phyloP scores from a whole-genome alignment of 306 rosid species.

The Cucurbita pepo region DNA sequence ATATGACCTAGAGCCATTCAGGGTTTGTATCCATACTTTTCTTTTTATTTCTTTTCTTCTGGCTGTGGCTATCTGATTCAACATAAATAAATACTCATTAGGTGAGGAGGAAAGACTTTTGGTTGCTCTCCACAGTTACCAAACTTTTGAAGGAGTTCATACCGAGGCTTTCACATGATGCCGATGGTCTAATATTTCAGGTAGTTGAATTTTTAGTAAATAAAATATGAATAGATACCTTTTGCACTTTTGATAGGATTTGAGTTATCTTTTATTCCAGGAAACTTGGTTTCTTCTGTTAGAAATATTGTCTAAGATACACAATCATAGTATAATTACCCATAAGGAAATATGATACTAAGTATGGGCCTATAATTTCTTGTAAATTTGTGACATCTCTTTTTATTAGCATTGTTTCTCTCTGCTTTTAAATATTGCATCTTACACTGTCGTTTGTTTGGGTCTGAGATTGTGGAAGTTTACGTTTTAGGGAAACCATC shows the following conservation, averaged over 20 bases:
- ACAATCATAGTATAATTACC: not conserved
- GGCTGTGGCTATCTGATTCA: conserved; percentile 12
- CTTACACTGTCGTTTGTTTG: not conserved
- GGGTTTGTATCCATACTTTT: conserved; percentile 36
- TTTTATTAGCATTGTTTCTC: not conserved
- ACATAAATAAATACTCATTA: conserved; percentile 21
- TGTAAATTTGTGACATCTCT: not conserved
- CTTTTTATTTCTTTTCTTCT: not conserved
- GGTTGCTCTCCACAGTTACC: conserved; percentile 87
- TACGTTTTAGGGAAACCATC: not conserved
- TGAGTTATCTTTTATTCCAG: not conserved
- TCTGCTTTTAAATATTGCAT: not conserved
- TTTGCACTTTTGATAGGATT: not conserved
- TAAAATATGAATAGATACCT: not conserved
- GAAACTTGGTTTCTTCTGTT: not conserved
- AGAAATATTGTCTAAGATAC: not conserved
- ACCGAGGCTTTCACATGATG: conserved; percentile 84
- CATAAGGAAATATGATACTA: not conserved
- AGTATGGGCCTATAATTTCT: not conserved
- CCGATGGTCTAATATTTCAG: conserved; percentile 97
- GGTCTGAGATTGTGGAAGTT: not conserved
- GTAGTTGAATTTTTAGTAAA: conserved; percentile 20
- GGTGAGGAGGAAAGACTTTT: conserved; percentile 96
- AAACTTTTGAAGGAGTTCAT: conserved; percentile 75
- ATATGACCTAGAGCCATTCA: conserved; percentile 89